Percentiles rank a stretch among this genome's conserved stretches.
phyloP scores from a whole-genome alignment of 2,329 filamentous ascomycete species.

The Pestalotiopsis sp. region DNA sequence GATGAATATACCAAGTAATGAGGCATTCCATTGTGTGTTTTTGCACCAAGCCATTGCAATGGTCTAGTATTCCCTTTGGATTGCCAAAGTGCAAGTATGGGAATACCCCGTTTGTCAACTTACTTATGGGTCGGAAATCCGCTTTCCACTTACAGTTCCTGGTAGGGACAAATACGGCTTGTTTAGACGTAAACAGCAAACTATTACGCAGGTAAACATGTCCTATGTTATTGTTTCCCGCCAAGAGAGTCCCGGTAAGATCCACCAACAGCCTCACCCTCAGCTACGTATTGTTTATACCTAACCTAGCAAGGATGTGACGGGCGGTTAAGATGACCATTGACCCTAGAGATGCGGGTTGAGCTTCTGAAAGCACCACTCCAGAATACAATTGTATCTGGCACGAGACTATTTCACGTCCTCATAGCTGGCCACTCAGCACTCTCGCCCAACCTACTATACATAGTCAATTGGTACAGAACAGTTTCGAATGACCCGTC shows the following conservation, averaged over 20 bases:
- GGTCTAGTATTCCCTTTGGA: background rate
- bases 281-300: background rate
- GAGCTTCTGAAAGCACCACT: background rate
- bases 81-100: background rate
- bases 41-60: background rate
- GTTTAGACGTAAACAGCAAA: background rate
- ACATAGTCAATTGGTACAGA: background rate
- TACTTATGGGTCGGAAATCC: too few relatives aligned
- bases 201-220: background rate
- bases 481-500: background rate
- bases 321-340: background rate
- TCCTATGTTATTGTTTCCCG: background rate
- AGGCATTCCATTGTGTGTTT: background rate
- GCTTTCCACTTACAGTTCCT: too few relatives aligned
- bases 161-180: background rate
- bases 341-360: background rate
- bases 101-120: too few relatives aligned
- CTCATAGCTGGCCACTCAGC: background rate
- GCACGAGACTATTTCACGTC: background rate
- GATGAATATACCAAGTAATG: constrained; percentile 14
- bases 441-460: background rate
- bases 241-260: background rate
- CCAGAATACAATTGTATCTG: background rate
- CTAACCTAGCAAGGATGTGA: background rate
- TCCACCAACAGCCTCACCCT: background rate